Conservation (phyloP, 352 stramenopile species). For the Thalassiosira ordinaria region DNA sequence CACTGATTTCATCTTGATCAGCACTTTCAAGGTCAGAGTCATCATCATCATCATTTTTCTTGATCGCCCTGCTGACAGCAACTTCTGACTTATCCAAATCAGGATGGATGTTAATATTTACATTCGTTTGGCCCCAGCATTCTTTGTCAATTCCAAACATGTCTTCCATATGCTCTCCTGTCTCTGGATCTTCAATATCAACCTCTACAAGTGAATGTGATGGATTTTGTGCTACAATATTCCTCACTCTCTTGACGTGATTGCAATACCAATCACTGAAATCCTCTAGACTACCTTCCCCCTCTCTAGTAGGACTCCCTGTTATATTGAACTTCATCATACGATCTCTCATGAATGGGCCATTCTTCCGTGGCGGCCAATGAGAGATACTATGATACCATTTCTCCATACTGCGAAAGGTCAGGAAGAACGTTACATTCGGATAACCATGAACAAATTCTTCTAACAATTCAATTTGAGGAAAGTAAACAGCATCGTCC, state of each 20-base stretch:
- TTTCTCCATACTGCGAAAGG: constrained; percentile 41
- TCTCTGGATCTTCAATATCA: constrained; percentile 57
- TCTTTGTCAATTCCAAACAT: constrained; percentile 47
- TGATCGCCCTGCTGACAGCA: neutral
- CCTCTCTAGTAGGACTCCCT: constrained; percentile 2
- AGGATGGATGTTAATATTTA: constrained; percentile 27
- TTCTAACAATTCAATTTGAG: constrained; percentile 42
- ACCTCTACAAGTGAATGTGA: constrained; percentile 62
- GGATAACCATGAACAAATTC: constrained; percentile 34
- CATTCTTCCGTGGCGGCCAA: constrained; percentile 21
- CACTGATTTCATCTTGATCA: no score
- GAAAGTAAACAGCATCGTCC: constrained; percentile 34
- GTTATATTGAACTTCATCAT: constrained; percentile 26
- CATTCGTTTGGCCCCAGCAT: constrained; percentile 52
- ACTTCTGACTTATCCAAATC: constrained; percentile 14
- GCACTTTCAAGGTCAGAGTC: no score
- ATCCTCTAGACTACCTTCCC: constrained; percentile 5
- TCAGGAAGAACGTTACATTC: constrained; percentile 57
- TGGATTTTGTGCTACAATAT: constrained; percentile 49
- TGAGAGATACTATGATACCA: constrained; percentile 45
- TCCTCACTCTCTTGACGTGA: constrained; percentile 54
- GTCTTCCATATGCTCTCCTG: constrained; percentile 29
- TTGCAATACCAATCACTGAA: constrained; percentile 49
- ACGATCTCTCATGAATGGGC: constrained; percentile 4
- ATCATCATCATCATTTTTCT: neutral